phyloP scores from a whole-genome alignment of 345 rosid genomes.

The Rubroshorea leprosula region DNA sequence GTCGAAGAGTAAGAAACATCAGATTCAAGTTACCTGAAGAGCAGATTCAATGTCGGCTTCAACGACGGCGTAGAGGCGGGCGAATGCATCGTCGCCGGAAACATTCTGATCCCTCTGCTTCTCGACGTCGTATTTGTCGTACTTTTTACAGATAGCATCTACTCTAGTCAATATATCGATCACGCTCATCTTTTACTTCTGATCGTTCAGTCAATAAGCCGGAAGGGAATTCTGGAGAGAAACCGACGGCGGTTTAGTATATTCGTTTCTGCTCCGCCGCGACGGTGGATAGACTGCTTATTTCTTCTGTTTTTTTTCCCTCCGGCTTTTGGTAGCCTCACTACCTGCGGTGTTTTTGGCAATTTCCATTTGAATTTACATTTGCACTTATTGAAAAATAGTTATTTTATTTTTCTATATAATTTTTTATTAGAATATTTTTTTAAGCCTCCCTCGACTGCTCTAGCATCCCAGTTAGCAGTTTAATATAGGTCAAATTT shows the following conservation, averaged over 20 bases:
- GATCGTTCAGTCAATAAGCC: not conserved
- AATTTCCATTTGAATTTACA: too few species aligned
- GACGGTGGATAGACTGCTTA: not conserved
- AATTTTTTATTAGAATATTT: too few species aligned
- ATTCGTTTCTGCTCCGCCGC: not conserved
- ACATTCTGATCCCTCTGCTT: slow-evolving; percentile 73
- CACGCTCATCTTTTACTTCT: slow-evolving; percentile 75
- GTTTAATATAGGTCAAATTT: too few species aligned
- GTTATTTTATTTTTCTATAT: too few species aligned
- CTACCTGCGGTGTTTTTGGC: too few species aligned
- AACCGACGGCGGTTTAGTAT: not conserved
- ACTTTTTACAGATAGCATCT: slow-evolving; percentile 89
- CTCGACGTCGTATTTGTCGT: slow-evolving; percentile 87
- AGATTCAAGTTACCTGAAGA: slow-evolving; percentile 42
- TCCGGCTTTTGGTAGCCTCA: too few species aligned
- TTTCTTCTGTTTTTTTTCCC: too few species aligned
- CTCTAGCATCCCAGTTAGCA: too few species aligned
- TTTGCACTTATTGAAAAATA: too few species aligned
- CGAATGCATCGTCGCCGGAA: slow-evolving; percentile 91
- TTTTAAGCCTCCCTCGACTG: too few species aligned
- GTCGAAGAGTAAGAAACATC: slow-evolving; percentile 8
- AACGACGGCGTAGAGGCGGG: slow-evolving; percentile 63
- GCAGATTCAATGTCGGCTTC: slow-evolving; percentile 72
- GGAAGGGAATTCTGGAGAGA: not conserved
- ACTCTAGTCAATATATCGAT: slow-evolving; percentile 91